Conservation (phyloP, 176 grass and related monocot genomes). For the Oryza longistaminata region DNA sequence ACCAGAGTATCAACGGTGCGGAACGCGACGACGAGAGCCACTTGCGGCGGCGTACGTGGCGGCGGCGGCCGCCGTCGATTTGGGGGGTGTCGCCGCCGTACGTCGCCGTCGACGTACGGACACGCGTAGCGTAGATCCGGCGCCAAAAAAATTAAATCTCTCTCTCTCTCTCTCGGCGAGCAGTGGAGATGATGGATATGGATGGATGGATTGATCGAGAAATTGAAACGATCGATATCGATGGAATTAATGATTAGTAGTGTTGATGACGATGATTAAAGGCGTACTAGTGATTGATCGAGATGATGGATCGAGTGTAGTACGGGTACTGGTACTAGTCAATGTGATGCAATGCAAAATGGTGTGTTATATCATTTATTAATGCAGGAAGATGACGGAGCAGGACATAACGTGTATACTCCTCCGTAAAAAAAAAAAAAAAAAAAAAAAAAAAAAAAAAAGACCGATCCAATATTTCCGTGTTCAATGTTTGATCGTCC, state of each 20-base stretch:
- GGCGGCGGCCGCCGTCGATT: background rate
- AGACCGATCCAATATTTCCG: too few species aligned
- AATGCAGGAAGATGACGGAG: too few species aligned
- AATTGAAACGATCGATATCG: background rate
- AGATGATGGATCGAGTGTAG: background rate
- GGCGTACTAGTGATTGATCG: too few species aligned
- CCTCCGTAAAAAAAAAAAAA: too few species aligned
- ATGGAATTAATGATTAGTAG: background rate
- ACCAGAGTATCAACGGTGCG: background rate
- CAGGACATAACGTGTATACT: background rate
- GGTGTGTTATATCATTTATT: too few species aligned
- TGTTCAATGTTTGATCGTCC: too few species aligned
- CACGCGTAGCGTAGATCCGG: background rate
- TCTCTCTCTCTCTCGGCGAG: too few species aligned
- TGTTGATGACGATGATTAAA: background rate
- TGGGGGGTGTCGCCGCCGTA: background rate
- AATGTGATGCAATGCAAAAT: too few species aligned
- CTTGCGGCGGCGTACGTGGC: background rate
- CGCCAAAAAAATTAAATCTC: background rate
- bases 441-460: too few species aligned
- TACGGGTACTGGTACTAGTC: too few species aligned
- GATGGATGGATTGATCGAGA: background rate
- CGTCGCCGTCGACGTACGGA: background rate
- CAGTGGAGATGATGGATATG: too few species aligned
- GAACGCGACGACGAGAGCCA: background rate